A percentile compares a stretch with the other conserved stretches of the same genome.
These are phyloP conservation scores for Diversispora eburnea DNA, from an alignment of 192 early-diverging fungal genomes.

Conservation along the genomic window DNA sequence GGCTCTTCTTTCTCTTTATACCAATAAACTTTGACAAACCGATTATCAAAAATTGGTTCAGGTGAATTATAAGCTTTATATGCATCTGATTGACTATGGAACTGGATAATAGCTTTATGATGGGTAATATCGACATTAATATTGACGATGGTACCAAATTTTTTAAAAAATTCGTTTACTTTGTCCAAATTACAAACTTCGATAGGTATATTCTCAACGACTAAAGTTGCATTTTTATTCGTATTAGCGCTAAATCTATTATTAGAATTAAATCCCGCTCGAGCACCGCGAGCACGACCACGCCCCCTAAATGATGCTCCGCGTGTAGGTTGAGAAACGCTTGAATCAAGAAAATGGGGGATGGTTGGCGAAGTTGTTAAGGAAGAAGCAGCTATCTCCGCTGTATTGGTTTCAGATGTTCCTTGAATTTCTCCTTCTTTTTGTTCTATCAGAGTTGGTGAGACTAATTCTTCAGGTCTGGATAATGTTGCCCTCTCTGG, in stretches of 20 bases:
- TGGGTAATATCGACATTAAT: conserved; percentile 57
- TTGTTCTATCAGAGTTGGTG: neutral
- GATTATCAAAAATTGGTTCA: conserved; percentile 77
- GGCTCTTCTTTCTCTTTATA: conserved; percentile 41
- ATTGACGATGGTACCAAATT: conserved; percentile 73
- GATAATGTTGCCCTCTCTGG: conserved; percentile 46
- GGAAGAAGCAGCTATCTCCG: neutral
- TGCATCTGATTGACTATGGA: conserved; percentile 58
- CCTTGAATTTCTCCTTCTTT: conserved; percentile 22
- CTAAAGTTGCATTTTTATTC: conserved; percentile 50
- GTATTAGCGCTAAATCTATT: conserved; percentile 33
- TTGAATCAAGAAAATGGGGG: conserved; percentile 28
- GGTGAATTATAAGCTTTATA: conserved; percentile 67
- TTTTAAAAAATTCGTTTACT: conserved; percentile 73
- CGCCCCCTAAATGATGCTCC: conserved; percentile 39
- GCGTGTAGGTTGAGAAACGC: conserved; percentile 24
- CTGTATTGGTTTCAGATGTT: neutral
- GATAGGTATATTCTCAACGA: conserved; percentile 74
- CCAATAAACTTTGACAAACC: conserved; percentile 88
- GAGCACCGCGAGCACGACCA: conserved; percentile 45
- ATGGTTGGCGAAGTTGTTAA: conserved; percentile 4
- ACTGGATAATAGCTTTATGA: conserved; percentile 65
- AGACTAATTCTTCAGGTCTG: conserved; percentile 23
- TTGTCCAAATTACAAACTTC: conserved; percentile 65
- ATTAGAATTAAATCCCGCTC: conserved; percentile 36